Conservation (phyloP, 23 red algal species). For the Cyanidiococcus yangmingshanensis region DNA sequence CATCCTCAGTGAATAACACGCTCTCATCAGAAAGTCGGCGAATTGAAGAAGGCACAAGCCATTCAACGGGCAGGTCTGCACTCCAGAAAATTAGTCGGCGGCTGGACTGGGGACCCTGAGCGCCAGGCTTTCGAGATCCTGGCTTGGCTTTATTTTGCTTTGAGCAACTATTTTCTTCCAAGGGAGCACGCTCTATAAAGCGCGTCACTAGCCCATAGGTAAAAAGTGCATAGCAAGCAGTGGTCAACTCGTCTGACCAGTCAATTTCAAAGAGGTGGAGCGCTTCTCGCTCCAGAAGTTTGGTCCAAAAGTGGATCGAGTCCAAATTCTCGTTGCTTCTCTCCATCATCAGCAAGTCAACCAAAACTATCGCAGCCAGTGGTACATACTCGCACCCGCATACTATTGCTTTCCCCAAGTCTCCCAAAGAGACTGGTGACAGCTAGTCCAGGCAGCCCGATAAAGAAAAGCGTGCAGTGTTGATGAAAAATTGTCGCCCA, state of each 20-base stretch:
- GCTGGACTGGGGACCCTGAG: background rate
- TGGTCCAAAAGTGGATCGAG: background rate
- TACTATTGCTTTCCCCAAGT: too few species aligned
- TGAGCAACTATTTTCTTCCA: too few species aligned
- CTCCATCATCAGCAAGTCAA: background rate
- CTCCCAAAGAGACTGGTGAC: too few species aligned
- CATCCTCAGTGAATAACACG: background rate
- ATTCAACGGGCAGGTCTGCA: background rate
- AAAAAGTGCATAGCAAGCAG: background rate
- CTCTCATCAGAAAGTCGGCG: background rate
- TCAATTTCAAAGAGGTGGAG: background rate
- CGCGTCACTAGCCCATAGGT: background rate
- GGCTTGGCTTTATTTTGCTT: too few species aligned
- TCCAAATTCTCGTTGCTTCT: background rate
- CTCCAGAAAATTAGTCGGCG: background rate
- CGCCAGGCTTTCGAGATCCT: background rate
- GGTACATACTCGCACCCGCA: too few species aligned
- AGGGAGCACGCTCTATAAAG: background rate
- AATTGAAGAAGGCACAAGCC: background rate
- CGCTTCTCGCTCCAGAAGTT: background rate
- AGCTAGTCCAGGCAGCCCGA: too few species aligned
- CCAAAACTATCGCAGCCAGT: too few species aligned
- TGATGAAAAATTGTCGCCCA: too few species aligned
- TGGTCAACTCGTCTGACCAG: background rate
- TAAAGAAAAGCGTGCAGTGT: too few species aligned